These are phyloP conservation scores for Vitis hybrid DNA, from an alignment of 177 flowering plant species.

Conservation along the genomic window DNA sequence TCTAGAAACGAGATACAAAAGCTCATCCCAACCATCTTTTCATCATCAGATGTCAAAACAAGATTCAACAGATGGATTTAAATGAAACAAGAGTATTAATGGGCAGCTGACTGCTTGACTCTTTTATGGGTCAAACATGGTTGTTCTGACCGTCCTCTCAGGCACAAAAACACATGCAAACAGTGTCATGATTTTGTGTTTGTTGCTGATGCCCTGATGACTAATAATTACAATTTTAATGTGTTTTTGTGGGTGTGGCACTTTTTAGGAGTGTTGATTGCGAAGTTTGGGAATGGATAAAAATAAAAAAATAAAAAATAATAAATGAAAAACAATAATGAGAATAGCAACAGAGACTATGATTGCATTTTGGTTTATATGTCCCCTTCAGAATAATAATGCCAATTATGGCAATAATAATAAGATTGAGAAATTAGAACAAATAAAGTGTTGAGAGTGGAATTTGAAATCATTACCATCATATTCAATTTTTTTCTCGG, in stretches of 20 bases:
- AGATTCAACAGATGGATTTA: not conserved
- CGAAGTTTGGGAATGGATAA: constrained; percentile 15
- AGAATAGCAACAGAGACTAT: constrained; percentile 15
- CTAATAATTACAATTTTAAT: constrained; percentile 17
- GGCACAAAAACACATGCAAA: constrained; percentile 23
- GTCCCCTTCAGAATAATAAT: constrained; percentile 46
- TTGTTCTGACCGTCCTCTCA: not conserved
- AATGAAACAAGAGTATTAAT: not conserved
- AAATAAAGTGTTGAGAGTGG: constrained; percentile 34
- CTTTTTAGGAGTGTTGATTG: constrained; percentile 13
- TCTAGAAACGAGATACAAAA: too few species aligned
- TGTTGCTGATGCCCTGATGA: constrained; percentile 22
- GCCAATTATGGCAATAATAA: constrained; percentile 42
- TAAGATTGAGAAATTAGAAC: constrained; percentile 41
- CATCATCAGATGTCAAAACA: not conserved
- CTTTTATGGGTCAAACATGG: constrained; percentile 6
- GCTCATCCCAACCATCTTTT: not conserved
- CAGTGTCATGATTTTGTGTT: constrained; percentile 15
- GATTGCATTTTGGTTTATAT: constrained; percentile 53
- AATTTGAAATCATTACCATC: constrained; percentile 31
- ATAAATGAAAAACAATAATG: not conserved
- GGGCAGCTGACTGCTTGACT: constrained; percentile 10
- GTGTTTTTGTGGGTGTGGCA: constrained; percentile 17
- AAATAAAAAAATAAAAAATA: constrained; percentile 8
- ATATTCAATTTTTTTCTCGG: constrained; percentile 12